Percentiles rank a stretch among this genome's conserved stretches.
These are phyloP conservation scores for Colletotrichum sp. DNA, from an alignment of 2,329 filamentous ascomycete genomes.

Conservation along the genomic window DNA sequence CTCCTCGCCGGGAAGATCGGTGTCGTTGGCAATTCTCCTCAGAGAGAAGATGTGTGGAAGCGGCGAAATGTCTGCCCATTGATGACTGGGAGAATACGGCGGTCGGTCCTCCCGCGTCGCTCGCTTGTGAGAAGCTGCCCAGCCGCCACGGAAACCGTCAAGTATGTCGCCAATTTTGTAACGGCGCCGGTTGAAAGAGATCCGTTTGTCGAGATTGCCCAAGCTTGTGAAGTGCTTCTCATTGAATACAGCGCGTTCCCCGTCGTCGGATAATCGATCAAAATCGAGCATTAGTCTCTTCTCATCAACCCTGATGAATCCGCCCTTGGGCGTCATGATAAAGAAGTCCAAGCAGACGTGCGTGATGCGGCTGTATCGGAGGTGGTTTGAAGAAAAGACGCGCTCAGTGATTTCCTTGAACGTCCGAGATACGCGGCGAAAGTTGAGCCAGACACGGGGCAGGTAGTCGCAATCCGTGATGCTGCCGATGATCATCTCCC, in stretches of 20 bases:
- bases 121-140: not conserved
- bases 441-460: conserved; percentile 19
- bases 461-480: conserved; percentile 20
- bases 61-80: not conserved
- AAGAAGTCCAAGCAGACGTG: conserved; percentile 5
- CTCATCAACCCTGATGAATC: not conserved
- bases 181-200: not conserved
- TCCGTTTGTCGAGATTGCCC: not conserved
- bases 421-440: conserved; percentile 16
- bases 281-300: not conserved
- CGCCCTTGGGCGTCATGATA: not conserved
- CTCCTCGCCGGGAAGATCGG: conserved; percentile 12
- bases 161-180: not conserved
- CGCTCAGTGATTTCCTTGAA: conserved; percentile 19
- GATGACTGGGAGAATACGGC: fast-evolving
- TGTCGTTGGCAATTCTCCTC: conserved; percentile 20
- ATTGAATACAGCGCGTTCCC: not conserved
- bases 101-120: not conserved
- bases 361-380: conserved; percentile 7
- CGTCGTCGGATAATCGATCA: not conserved
- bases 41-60: conserved; percentile 12
- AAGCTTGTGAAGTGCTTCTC: not conserved
- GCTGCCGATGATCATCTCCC: conserved; percentile 13
- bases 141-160: not conserved
- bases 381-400: conserved; percentile 15